Percentiles rank a stretch among this genome's conserved stretches.
Evolutionary conservation across 2,329 filamentous ascomycete species (phyloP).

Genomic region (Aspergillus carbonarius): DNA sequence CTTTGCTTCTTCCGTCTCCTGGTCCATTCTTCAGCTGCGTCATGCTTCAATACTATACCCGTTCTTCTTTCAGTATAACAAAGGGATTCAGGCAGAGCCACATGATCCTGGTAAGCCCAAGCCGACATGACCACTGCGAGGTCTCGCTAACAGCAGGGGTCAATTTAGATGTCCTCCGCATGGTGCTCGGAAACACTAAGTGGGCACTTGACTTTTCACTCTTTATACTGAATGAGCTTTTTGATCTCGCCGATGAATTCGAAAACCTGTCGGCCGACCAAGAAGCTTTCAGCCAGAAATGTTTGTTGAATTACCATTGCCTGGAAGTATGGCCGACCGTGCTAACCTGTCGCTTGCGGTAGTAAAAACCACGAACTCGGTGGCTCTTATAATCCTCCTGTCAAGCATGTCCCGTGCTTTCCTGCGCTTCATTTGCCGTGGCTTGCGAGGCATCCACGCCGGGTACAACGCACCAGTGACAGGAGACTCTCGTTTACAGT

Average conservation of each 20-base stretch:
- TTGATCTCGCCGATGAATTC: constrained; percentile 44
- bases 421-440: constrained; percentile 66
- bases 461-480: constrained; percentile 41
- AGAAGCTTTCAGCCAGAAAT: constrained; percentile 38
- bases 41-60: constrained; percentile 64
- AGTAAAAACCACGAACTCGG: constrained; percentile 41
- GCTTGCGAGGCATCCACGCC: constrained; percentile 58
- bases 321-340: constrained; percentile 1
- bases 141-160: background rate
- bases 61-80: constrained; percentile 64
- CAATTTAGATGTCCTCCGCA: constrained; percentile 64
- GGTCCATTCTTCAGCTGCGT: constrained; percentile 71
- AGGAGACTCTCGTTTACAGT: constrained; percentile 43
- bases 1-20: constrained; percentile 71
- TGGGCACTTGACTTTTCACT: constrained; percentile 71
- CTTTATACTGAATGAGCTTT: constrained; percentile 56
- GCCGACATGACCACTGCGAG: background rate
- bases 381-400: constrained; percentile 59
- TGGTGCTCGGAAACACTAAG: constrained; percentile 70
- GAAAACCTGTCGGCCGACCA: constrained; percentile 33
- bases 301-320: constrained; percentile 23
- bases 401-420: constrained; percentile 73
- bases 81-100: constrained; percentile 47
- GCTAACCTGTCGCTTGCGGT: background rate
- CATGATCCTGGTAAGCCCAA: constrained; percentile 58